Evolutionary conservation across 371 early-diverging fungal genomes (phyloP).

Genomic region (Enteropsectra breve): DNA sequence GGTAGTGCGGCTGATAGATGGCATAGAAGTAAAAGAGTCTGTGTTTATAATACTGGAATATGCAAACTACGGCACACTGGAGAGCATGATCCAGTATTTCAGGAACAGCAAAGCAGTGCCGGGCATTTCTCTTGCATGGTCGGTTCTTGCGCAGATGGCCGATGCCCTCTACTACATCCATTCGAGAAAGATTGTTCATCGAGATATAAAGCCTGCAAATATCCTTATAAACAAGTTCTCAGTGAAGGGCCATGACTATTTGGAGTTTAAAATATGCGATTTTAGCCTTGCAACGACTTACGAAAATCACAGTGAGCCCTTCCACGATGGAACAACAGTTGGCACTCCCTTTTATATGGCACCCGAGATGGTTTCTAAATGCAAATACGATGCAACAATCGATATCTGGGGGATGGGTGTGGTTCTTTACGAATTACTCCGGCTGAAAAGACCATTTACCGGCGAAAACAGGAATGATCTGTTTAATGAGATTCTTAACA

Average conservation of each 20-base stretch:
- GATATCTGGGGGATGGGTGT: constrained; percentile 98
- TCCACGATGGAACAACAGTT: constrained; percentile 16
- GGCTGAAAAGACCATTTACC: constrained; percentile 43
- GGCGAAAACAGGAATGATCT: constrained; percentile 34
- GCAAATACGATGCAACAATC: constrained; percentile 61
- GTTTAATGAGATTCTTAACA: constrained; percentile 22
- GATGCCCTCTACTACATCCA: constrained; percentile 84
- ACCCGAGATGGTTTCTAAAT: constrained; percentile 51
- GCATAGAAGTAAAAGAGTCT: constrained; percentile 62
- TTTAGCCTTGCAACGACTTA: constrained; percentile 45
- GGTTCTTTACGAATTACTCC: constrained; percentile 85
- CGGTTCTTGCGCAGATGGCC: constrained; percentile 72
- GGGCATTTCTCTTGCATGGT: constrained; percentile 66
- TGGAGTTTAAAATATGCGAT: constrained; percentile 59
- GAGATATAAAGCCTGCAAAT: constrained; percentile 88
- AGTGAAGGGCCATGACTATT: constrained; percentile 2
- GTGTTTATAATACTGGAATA: constrained; percentile 77
- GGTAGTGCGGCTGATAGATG: constrained; percentile 73
- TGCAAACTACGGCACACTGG: constrained; percentile 71
- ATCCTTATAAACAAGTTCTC: constrained; percentile 69
- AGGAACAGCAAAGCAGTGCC: constrained; percentile 66
- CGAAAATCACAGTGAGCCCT: background rate
- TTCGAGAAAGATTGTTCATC: constrained; percentile 79
- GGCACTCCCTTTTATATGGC: constrained; percentile 58
- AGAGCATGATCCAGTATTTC: constrained; percentile 67